Percentiles rank a stretch among this genome's conserved stretches.
Conservation (phyloP, 164 flowering plant genomes). For the Vitis riparia region DNA sequence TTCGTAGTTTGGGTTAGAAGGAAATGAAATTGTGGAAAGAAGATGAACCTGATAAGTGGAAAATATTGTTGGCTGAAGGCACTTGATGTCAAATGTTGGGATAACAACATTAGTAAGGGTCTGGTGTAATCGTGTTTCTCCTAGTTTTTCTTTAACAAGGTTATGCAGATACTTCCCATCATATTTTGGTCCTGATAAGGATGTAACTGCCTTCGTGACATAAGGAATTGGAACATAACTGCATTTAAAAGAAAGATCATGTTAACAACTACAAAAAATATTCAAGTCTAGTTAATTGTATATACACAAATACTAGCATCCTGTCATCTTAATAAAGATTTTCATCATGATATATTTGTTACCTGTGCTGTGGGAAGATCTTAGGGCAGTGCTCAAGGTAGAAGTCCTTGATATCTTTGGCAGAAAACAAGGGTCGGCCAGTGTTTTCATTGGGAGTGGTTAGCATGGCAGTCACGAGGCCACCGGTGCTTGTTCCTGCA, state of each 20-base stretch:
- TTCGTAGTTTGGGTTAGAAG: too few species aligned
- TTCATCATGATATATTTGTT: neutral
- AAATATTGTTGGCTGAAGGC: conserved; percentile 11
- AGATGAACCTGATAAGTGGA: conserved; percentile 22
- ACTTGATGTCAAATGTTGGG: conserved; percentile 32
- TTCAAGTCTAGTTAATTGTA: neutral
- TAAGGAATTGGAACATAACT: neutral
- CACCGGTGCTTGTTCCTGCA: conserved; percentile 7
- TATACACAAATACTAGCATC: neutral
- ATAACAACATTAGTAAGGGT: conserved; percentile 32
- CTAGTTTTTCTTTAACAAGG: conserved; percentile 19
- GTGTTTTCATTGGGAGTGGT: conserved; percentile 1
- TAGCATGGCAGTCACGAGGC: conserved; percentile 7
- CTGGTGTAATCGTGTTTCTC: conserved; percentile 12
- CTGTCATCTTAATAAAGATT: neutral
- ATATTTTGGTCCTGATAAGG: conserved; percentile 27
- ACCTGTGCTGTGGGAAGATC: conserved; percentile 8
- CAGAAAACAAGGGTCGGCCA: neutral
- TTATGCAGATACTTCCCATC: conserved; percentile 32
- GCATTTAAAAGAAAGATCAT: neutral
- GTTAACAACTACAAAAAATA: neutral
- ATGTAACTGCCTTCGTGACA: conserved; percentile 4
- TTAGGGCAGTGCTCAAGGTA: conserved; percentile 1
- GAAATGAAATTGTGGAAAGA: neutral
- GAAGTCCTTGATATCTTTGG: conserved; percentile 4